Percentiles rank a stretch among this genome's conserved stretches.
Evolutionary conservation across 768 basidiomycete species (phyloP).

Genomic region (Scleroderma citrinum): DNA sequence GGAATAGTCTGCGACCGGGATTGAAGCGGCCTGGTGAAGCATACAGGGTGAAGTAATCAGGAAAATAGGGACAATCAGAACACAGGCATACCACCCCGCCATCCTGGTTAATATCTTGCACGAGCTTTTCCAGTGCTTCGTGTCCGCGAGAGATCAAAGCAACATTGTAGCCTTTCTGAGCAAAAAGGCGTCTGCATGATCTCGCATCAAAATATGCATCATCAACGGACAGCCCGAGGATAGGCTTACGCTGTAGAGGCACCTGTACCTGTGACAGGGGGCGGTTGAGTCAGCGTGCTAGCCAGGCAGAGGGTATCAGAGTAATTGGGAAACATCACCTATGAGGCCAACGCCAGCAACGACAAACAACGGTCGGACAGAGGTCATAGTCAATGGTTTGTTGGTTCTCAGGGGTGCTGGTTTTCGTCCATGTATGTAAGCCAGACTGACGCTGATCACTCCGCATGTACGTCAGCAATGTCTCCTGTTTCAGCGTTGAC

Average conservation of each 20-base stretch:
- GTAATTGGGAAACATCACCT: constrained; percentile 16
- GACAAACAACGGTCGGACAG: constrained; percentile 46
- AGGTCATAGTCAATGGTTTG: constrained; percentile 16
- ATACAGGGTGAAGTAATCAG: not conserved
- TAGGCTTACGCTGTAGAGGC: constrained; percentile 52
- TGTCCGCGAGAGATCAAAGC: constrained; percentile 59
- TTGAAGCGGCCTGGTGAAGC: constrained; percentile 44
- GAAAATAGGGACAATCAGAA: not conserved
- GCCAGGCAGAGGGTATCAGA: not conserved
- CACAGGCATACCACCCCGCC: constrained; percentile 50
- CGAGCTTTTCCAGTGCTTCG: constrained; percentile 45
- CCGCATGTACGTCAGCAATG: not conserved
- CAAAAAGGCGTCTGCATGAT: constrained; percentile 46
- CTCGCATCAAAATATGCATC: not conserved
- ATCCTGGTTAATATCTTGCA: constrained; percentile 45
- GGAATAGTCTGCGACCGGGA: constrained; percentile 48
- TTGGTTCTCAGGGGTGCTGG: not conserved
- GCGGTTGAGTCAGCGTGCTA: not conserved
- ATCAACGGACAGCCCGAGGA: not conserved
- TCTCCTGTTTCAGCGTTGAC: too few species aligned
- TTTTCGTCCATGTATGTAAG: constrained; percentile 9
- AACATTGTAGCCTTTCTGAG: constrained; percentile 58
- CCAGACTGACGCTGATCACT: not conserved
- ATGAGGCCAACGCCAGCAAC: constrained; percentile 49
- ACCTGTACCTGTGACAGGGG: constrained; percentile 41